A percentile compares a stretch with the other conserved stretches of the same genome.
phyloP scores from a whole-genome alignment of 2,329 filamentous ascomycete species.

The Aspergillus hortae region DNA sequence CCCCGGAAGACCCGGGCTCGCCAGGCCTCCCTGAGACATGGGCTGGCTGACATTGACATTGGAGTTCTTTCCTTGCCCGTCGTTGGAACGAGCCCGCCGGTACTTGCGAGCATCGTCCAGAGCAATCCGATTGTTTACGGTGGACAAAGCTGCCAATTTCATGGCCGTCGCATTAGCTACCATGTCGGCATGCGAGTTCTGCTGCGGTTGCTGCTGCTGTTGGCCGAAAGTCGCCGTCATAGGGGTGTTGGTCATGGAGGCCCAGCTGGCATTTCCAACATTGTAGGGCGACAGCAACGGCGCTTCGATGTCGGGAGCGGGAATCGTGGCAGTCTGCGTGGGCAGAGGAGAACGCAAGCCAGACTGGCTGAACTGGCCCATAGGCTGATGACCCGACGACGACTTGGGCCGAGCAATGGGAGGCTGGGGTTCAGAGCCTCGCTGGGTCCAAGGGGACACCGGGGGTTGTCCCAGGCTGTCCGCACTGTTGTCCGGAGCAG shows the following conservation, averaged over 20 bases:
- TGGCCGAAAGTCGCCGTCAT: slow-evolving; percentile 82
- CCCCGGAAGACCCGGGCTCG: slow-evolving; percentile 60
- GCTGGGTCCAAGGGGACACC: slow-evolving; percentile 75
- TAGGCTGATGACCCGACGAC: slow-evolving; percentile 69
- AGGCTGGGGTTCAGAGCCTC: slow-evolving; percentile 47
- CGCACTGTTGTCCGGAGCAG: slow-evolving; percentile 60
- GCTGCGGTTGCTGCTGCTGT: slow-evolving; percentile 38
- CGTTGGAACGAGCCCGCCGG: slow-evolving; percentile 83
- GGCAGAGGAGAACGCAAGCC: slow-evolving; percentile 78
- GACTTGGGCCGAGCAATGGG: slow-evolving; percentile 69
- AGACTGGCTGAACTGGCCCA: slow-evolving; percentile 93
- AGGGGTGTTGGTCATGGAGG: slow-evolving; percentile 96
- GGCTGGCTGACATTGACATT: slow-evolving; percentile 52
- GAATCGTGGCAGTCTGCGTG: slow-evolving; percentile 80
- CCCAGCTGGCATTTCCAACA: slow-evolving; percentile 86
- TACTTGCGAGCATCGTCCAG: slow-evolving; percentile 97
- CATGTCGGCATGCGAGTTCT: slow-evolving; percentile 82
- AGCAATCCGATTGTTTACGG: slow-evolving; percentile 96
- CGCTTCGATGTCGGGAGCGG: slow-evolving; percentile 70
- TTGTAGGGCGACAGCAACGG: slow-evolving; percentile 79
- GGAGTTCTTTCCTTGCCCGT: slow-evolving; percentile 53
- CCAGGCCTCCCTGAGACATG: slow-evolving; percentile 61
- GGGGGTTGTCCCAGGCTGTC: slow-evolving; percentile 62
- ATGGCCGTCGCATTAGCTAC: slow-evolving; percentile 97
- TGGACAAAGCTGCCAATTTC: slow-evolving; percentile 95